Evolutionary conservation across 2,329 filamentous ascomycete species (phyloP), one percentile per base, ranked within the genome.

Genomic region (Tolypocladium ophioglossoides): DNA sequence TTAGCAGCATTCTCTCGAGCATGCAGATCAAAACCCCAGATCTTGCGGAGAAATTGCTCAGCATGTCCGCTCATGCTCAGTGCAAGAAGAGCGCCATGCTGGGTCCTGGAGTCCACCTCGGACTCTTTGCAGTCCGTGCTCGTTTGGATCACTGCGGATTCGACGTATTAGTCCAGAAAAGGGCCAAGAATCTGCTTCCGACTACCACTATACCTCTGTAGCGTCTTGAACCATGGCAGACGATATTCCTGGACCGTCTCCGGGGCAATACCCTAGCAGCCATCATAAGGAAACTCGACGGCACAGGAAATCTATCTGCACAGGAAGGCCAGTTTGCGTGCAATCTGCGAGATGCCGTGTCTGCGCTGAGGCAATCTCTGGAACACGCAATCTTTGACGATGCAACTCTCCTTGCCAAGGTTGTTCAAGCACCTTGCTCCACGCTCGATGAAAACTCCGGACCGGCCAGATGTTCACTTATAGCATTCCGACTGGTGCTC

Each of bases 1-100:
- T 82, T 14, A 77, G 80, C 20, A 80, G 82, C 44, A 82, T 95
- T 58, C 80, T 85, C 24, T 77, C 82, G 27, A 86, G 82, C 58
- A 86, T 95, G 77, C 87, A 92, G 63, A 84, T 95, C 54, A 78
- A 84, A 49, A 75, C 77, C 2, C 70, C 74, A 1, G 79, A 82
- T n/a, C 73, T 95, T 3, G 75, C 79, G 47, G 66, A 69, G 7
- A 82, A 84, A 54, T 72, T 95, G 14, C 71, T 74, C 11, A 76
- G 78, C 32, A 87, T 95, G 78, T 78, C 81, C 18, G 74, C 72
- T 20, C 87, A 83, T 65, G n/a, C n/a, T n/a, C n/a, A n/a, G n/a
- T 74, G 73, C 2, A 70, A 71, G 54, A 69, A 70, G 57, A 72
- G 67, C 55, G 72, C 69, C 10, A 75, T 77, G 59, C 67, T 79